These are phyloP conservation scores for Cyclotella atomus DNA, from an alignment of 108 stramenopile genomes.

Conservation along the genomic window DNA sequence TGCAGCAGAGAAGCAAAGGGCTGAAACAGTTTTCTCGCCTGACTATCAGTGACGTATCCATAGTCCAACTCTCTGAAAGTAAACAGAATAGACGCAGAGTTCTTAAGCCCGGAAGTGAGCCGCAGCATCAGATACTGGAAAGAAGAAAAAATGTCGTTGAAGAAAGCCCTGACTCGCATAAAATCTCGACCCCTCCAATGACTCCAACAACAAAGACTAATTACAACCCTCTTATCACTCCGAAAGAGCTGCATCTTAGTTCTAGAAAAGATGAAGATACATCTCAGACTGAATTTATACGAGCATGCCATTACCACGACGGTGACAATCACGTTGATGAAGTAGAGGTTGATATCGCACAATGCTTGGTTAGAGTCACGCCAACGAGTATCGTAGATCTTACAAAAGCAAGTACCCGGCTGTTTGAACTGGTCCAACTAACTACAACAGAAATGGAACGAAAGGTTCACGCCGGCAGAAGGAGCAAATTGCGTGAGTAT, in stretches of 20 bases:
- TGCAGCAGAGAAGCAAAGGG: constrained; percentile 23
- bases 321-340: constrained; percentile 68
- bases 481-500: constrained; percentile 52
- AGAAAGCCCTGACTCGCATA: neutral
- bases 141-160: neutral
- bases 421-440: constrained; percentile 64
- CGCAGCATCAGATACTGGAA: constrained; percentile 25
- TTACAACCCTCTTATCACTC: constrained; percentile 1
- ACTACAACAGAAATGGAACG: constrained; percentile 79
- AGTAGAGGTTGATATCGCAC: constrained; percentile 71
- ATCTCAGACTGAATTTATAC: constrained; percentile 12
- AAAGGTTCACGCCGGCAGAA: constrained; percentile 77
- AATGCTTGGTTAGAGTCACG: constrained; percentile 64
- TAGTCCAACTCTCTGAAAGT: constrained; percentile 30
- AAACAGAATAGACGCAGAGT: neutral
- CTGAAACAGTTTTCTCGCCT: constrained; percentile 27
- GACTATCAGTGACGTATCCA: constrained; percentile 16
- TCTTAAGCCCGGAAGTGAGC: constrained; percentile 18
- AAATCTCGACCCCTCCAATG: neutral
- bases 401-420: constrained; percentile 54
- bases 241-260: constrained; percentile 5
- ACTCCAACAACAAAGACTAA: constrained; percentile 9
- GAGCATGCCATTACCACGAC: constrained; percentile 64
- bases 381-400: constrained; percentile 78
- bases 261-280: neutral